Base-by-base conservation (phyloP, 441 rosid species). In the Raphanus hybrid region DNA sequence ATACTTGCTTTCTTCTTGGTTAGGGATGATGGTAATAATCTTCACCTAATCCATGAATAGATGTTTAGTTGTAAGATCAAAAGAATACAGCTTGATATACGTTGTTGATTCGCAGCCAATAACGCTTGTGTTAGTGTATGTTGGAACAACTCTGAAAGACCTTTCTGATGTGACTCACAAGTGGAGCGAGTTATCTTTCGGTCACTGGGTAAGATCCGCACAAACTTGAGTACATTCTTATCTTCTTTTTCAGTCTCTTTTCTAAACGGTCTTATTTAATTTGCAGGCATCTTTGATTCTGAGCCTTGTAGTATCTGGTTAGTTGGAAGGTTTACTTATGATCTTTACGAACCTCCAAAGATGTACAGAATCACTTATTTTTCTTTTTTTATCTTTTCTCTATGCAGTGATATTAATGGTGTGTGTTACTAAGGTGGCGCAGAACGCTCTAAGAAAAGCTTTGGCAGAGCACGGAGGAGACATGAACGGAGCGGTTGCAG, bases 81-180 rank as follows among this genome's bases (percentile, higher is more conserved):
- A 62, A 58, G 20, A 52, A 52, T 35, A 64, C 63, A 76, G 70
- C 67, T 67, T 77, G 66, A 65, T 58, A 70, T 71, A 9, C 63
- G 0, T 34, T 85, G 69, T 63, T 82, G 4, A 50, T 61, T 61
- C 3, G 57, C 91, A 96, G 99, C 99, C 98, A 43, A 92, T 90
- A 85, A 96, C 98, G n/a, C 86, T 93, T 76, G 96, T 87, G n/a
- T 81, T 96, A 64, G 98, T 91, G 20, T 93, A 96, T 75, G 86
- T 82, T 70, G 99, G 99, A 80, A 93, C 99, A 68, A 93, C 96
- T 41, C 84, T 96, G 23, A 96, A 93, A 84, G 97, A 93, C 88
- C 90, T 96, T 80, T 93, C 98, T 64, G 96, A 92, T 75, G 97
- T 92, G 75, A 93, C 91, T 37, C 98, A 88, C 79, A 93, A 91